Evolutionary conservation across 2,329 filamentous ascomycete species (phyloP).

Genomic region (Tricladium varicosporioides): DNA sequence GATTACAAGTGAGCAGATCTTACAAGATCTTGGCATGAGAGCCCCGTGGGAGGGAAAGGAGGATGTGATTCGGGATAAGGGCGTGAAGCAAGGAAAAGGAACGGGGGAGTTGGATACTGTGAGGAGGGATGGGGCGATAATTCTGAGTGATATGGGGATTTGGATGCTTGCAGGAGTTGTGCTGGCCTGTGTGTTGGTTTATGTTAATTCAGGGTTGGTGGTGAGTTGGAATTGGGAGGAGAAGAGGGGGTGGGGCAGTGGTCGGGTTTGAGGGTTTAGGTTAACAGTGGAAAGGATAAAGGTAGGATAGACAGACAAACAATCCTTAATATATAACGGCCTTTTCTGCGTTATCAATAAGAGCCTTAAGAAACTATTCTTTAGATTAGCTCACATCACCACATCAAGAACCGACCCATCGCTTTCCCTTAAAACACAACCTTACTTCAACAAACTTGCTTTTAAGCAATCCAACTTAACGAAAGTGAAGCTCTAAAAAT

Average conservation of each 20-base stretch:
- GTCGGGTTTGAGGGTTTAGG: conserved; percentile 5
- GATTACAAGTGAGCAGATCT: conserved; percentile 54
- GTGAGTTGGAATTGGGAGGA: conserved; percentile 22
- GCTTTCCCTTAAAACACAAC: too few relatives aligned
- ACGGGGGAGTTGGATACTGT: conserved; percentile 26
- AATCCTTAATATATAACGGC: too few relatives aligned
- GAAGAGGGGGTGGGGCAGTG: conserved; percentile 23
- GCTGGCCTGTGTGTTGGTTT: conserved; percentile 13
- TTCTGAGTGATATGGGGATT: conserved; percentile 23
- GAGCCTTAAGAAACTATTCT: too few relatives aligned
- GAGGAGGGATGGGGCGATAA: conserved; percentile 12
- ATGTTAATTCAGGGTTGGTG: conserved; percentile 20
- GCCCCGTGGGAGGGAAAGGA: conserved; percentile 24
- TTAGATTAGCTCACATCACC: too few relatives aligned
- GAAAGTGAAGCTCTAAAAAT: too few relatives aligned
- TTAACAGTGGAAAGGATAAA: not conserved
- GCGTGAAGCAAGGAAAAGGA: conserved; percentile 21
- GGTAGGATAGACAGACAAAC: not conserved
- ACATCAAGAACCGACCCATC: too few relatives aligned
- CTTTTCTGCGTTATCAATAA: too few relatives aligned
- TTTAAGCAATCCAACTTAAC: too few relatives aligned
- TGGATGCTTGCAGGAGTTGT: conserved; percentile 17
- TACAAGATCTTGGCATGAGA: conserved; percentile 30
- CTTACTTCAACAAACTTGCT: too few relatives aligned
- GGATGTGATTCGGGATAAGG: conserved; percentile 16